Evolutionary conservation across 2,329 filamentous ascomycete genomes (phyloP), one percentile per base, ranked within the genome.

Genomic region (Colletotrichum cereale): DNA sequence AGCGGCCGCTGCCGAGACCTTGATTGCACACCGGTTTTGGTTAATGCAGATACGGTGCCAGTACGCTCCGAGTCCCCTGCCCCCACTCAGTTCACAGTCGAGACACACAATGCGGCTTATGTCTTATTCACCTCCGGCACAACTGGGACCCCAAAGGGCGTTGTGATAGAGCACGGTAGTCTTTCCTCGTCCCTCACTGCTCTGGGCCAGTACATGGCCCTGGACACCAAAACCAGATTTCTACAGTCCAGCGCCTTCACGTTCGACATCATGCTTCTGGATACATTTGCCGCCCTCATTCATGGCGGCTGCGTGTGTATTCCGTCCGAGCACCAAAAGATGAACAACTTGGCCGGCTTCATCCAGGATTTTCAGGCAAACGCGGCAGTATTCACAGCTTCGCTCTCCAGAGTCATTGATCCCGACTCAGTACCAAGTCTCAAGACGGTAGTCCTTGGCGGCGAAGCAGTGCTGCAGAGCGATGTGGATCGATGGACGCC

Each of bases 401-500:
- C 58, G 2, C 21, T 67, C 2, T 67, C 58, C 24, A 36, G 66
- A n/a, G 63, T 70, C 53, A 36, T 70, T 2, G 56, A 66, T n/a
- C 67, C 67, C 2, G 67, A 66, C 29, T 50, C 34, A 12, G 34
- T 67, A 3, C 66, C 66, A 5, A 63, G 38, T 29, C n/a, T 67
- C 10, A 60, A 18, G 16, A 56, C 34, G n/a, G 56, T 66, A 11
- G 26, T 48, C 5, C 53, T 70, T 29, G 67, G 67, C 5, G 67
- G 67, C 55, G 67, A 70, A 12, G 58, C 66, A 12, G 66, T 67
- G 0, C 84, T 85, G 7, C 81, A 82, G 0, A 77, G 77, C 12
- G 62, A 70, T 21, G 52, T 70, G 7, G 55, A 66, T n/a, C 44
- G 60, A 3, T 88, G 86, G 86, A 53, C 52, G 31, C 24, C 61